Evolutionary conservation across 441 rosid genomes (phyloP), one percentile per base, ranked within the genome.

Genomic region (Gossypium laxum): DNA sequence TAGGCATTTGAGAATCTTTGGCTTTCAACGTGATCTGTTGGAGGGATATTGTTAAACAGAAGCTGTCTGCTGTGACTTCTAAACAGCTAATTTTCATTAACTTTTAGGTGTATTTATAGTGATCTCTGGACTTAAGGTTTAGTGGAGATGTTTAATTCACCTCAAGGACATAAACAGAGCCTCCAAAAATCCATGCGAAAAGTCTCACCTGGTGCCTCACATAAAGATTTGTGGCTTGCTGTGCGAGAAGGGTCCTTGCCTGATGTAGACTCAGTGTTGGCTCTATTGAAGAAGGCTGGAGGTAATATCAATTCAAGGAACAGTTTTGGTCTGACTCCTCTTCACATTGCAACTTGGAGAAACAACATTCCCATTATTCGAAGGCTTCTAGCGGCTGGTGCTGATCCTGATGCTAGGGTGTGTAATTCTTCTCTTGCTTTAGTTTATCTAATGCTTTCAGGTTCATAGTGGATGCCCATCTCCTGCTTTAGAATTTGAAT

Each of bases 381-480:
- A 78, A 91, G 92, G 87, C 93, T 95, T 77, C 91, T 95, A 63
- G 85, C 79, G 22, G 91, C 97, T 78, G 98, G 97, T 50, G 97
- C 99, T 77, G 97, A 95, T 66, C 99, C 99, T 77, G 93, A 95
- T 87, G 91, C 95, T 52, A 91, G 95, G 97, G 99, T 95, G 76
- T 57, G 90, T 81, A 69, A 68, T 76, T 51, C 78, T 74, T 73
- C 72, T 67, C 19, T 34, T 24, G 12, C 34, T 22, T 56, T 48
- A 43, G 5, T 66, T 72, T 65, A 30, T 73, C 45, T 74, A 28
- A 21, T 57, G 34, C n/a, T 71, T 59, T 71, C 57, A 24, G 21
- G 41, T 52, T 58, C 5, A 1, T 26, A 22, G 5, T 62, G 22
- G 45, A 63, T 64, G 14, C 15, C 28, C 66, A 14, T 59, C 19